Conservation (phyloP, 176 grass and related monocot genomes). For the Dactylis glomerata region DNA sequence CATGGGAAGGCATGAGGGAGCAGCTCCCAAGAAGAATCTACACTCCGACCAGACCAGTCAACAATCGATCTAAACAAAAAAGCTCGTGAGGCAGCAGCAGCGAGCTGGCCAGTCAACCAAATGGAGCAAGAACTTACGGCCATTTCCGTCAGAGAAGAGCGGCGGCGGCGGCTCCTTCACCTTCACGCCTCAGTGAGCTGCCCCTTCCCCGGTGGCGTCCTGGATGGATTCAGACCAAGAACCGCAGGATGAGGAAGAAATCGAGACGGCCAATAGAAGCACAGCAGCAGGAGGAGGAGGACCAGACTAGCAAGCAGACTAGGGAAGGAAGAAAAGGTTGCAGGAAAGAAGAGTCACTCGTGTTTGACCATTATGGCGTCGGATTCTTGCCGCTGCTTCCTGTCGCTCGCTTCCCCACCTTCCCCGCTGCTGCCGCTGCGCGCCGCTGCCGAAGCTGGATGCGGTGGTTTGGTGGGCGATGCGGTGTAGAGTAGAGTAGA, state of each 20-base stretch:
- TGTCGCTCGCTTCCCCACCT: background rate
- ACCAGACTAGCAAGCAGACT: constrained; percentile 24
- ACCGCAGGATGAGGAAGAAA: background rate
- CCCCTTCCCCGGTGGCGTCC: background rate
- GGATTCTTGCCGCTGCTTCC: constrained; percentile 3
- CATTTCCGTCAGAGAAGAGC: constrained; percentile 38
- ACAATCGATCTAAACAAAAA: constrained; percentile 17
- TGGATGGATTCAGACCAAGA: constrained; percentile 34
- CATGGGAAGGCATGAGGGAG: constrained; percentile 1
- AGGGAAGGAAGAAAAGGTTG: background rate
- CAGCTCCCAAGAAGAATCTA: background rate
- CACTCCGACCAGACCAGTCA: background rate
- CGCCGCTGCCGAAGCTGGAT: background rate
- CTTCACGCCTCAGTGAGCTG: constrained; percentile 22
- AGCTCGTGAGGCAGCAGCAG: background rate
- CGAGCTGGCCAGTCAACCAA: background rate
- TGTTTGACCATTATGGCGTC: constrained; percentile 54
- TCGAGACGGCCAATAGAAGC: background rate
- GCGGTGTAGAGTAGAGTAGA: background rate
- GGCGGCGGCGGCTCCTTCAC: constrained; percentile 8
- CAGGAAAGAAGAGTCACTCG: background rate
- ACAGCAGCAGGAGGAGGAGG: constrained; percentile 10
- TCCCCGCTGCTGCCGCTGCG: background rate
- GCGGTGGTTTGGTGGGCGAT: constrained; percentile 17
- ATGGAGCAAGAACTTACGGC: constrained; percentile 50